Base-by-base conservation (phyloP, 768 basidiomycete species). In the Tylopilus sp. region DNA sequence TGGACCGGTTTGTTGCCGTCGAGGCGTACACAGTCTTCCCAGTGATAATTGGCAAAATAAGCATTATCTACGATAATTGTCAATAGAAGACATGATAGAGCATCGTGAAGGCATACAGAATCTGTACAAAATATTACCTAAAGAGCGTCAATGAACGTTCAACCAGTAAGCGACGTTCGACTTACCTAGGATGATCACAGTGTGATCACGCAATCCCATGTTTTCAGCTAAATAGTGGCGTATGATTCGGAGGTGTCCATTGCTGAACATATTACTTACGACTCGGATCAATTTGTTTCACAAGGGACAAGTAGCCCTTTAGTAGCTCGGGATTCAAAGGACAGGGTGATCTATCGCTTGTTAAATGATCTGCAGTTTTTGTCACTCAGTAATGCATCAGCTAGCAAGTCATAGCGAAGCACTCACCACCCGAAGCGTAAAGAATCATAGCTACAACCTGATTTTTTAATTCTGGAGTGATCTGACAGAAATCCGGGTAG, bases 1-100 rank as follows among this genome's bases (percentile, higher is more conserved):
- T 71, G 60, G 11, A 75, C 49, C 0, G 71, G 66, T 52, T 69
- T 66, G 30, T 68, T 53, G 5, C 65, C 61, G 23, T 65, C 57
- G 2, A 80, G 65, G 15, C 78, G 74, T 7, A 73, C 75, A 39
- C 70, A 70, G 2, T 69, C 62, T 53, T 78, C 71, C 5, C 77
- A 79, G 13, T 76, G 53, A 40, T 70, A 76, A 46, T 79, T 73
- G 13, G 73, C 39, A 44, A 76, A 76, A 23, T 65, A 59, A n/a
- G 67, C 65, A 13, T 50, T 36, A 35, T 60, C 76, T 77, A 50
- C n/a, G n/a, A n/a, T n/a, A 31, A 39, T 7, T 44, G 38, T 56
- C 43, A 64, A 20, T 25, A 18, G n/a, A 22, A 20, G 22, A 8
- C 4, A 0, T 20, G 2, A 1, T 28, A 2, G 8, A 26, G 45